A percentile compares a stretch with the other conserved stretches of the same genome.
Evolutionary conservation across 106 monocot genomes (phyloP).

Genomic region (Acanthochlamys bracteata): DNA sequence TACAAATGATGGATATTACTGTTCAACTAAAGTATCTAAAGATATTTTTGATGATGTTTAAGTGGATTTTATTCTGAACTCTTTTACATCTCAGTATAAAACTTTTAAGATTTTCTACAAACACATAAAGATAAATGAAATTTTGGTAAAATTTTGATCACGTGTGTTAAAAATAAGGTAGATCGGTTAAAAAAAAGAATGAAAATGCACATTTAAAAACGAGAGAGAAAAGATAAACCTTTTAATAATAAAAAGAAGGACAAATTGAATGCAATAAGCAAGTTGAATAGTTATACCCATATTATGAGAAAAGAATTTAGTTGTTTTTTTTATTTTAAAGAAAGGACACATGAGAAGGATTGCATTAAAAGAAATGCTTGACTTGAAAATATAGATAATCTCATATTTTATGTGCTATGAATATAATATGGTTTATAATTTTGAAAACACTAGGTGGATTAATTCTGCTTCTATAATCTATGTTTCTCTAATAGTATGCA

Average conservation of each 20-base stretch:
- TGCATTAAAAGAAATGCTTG: constrained; percentile 8
- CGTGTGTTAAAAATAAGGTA: constrained; percentile 17
- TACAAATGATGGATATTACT: constrained; percentile 5
- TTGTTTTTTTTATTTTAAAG: constrained; percentile 7
- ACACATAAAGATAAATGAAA: constrained; percentile 5
- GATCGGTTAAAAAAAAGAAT: neutral
- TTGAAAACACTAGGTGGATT: neutral
- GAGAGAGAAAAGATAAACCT: neutral
- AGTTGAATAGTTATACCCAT: no score
- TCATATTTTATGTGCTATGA: constrained; percentile 7
- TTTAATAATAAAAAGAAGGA: neutral
- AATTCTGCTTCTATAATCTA: neutral
- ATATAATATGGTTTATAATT: constrained; percentile 9
- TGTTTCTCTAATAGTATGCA: neutral
- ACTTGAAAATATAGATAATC: constrained; percentile 18
- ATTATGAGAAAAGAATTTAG: neutral
- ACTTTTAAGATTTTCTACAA: constrained; percentile 14
- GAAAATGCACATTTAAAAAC: neutral
- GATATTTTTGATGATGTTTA: constrained; percentile 8
- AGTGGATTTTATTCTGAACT: constrained; percentile 11
- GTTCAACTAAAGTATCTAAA: neutral
- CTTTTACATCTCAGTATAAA: constrained; percentile 2
- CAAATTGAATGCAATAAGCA: neutral
- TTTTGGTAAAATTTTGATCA: constrained; percentile 6
- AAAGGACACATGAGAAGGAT: constrained; percentile 6